Percentiles rank a stretch among this genome's conserved stretches.
phyloP scores from a whole-genome alignment of 768 basidiomycete genomes.

The Rhizopogon vulgaris region DNA sequence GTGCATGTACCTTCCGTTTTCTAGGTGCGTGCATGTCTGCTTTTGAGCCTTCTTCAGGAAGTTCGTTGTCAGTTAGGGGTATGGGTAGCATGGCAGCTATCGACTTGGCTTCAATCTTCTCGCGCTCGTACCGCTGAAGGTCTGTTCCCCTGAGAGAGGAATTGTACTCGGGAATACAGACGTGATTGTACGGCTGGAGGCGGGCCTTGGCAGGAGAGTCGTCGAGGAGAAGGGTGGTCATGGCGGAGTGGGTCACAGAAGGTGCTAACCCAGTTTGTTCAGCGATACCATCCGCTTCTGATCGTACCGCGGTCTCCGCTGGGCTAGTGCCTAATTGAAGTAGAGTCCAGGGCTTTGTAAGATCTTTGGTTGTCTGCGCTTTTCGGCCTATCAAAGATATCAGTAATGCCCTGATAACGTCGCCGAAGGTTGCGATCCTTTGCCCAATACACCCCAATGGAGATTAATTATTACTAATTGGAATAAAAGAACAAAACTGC shows the following conservation, averaged over 20 bases:
- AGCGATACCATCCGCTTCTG: neutral
- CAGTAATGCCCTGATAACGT: slow-evolving; percentile 1
- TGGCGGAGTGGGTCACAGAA: slow-evolving; percentile 30
- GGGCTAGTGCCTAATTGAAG: slow-evolving; percentile 19
- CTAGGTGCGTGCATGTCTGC: slow-evolving; percentile 4
- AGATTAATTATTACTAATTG: neutral
- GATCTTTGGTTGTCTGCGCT: slow-evolving; percentile 63
- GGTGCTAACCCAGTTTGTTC: neutral
- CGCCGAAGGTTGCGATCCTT: neutral
- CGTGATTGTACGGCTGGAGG: slow-evolving; percentile 77
- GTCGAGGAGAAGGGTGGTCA: slow-evolving; percentile 45
- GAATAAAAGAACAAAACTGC: neutral
- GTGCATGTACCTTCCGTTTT: slow-evolving; percentile 1
- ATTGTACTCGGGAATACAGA: slow-evolving; percentile 69
- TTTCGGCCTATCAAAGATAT: slow-evolving; percentile 9
- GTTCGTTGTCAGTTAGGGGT: neutral
- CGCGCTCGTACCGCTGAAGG: slow-evolving; percentile 21
- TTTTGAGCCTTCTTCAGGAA: no score
- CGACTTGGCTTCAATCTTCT: slow-evolving; percentile 13
- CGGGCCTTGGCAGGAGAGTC: slow-evolving; percentile 50
- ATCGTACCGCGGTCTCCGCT: neutral
- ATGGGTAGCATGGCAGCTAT: neutral
- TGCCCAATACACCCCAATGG: neutral
- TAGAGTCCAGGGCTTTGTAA: slow-evolving; percentile 59
- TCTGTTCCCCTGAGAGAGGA: slow-evolving; percentile 35